Conservation (phyloP, 495 filamentous ascomycete species). For the Xylaria flabelliformis region DNA sequence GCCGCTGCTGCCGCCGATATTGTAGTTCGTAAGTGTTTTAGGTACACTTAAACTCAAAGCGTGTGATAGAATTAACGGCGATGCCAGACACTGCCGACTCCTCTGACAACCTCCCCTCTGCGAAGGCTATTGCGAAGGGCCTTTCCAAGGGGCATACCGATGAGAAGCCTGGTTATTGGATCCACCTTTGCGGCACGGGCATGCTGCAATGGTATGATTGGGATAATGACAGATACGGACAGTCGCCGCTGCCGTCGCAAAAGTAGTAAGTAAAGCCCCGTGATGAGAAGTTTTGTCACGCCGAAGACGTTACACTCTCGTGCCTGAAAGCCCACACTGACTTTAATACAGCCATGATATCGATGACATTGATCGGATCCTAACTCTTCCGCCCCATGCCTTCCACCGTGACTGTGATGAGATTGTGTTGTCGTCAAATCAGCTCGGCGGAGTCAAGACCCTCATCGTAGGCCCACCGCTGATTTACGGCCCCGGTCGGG, state of each 20-base stretch:
- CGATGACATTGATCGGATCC: slow-evolving; percentile 43
- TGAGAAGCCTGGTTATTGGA: slow-evolving; percentile 55
- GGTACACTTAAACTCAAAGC: neutral
- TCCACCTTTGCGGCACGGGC: slow-evolving; percentile 56
- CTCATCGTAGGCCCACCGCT: slow-evolving; percentile 79
- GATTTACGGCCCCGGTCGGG: slow-evolving; percentile 78
- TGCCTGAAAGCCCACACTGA: neutral
- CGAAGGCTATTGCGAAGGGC: slow-evolving; percentile 53
- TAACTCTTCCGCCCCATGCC: slow-evolving; percentile 47
- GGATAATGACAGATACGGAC: slow-evolving; percentile 46
- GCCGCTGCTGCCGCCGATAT: slow-evolving; percentile 70
- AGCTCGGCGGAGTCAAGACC: slow-evolving; percentile 61
- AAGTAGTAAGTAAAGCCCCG: slow-evolving; percentile 25
- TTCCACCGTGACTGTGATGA: slow-evolving; percentile 56
- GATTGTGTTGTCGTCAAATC: slow-evolving; percentile 46
- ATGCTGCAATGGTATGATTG: slow-evolving; percentile 55
- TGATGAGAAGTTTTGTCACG: neutral
- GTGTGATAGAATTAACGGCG: neutral
- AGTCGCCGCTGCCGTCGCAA: slow-evolving; percentile 48
- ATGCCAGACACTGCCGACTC: slow-evolving; percentile 54
- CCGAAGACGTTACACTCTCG: neutral
- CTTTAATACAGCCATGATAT: slow-evolving; percentile 43
- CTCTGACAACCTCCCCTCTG: slow-evolving; percentile 51
- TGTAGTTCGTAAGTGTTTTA: slow-evolving; percentile 61
- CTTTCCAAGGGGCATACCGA: slow-evolving; percentile 51